These are phyloP conservation scores for Thymus quinquecostatus DNA, from an alignment of 257 asterid genomes.

Conservation along the genomic window DNA sequence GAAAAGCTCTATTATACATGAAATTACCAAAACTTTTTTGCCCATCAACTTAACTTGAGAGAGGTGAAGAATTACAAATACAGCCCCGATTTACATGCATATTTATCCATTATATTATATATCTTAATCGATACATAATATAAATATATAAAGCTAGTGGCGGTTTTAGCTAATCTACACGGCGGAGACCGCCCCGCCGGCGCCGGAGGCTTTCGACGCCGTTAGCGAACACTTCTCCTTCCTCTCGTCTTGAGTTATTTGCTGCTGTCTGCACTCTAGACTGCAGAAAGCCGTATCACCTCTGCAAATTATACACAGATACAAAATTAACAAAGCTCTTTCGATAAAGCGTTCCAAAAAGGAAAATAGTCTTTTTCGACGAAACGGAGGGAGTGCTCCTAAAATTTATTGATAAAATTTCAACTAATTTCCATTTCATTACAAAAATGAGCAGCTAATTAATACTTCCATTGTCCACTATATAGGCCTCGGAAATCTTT, in stretches of 20 bases:
- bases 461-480: no score
- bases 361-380: no score
- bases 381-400: no score
- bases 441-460: no score
- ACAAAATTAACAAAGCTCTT: neutral
- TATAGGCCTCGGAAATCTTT: no score
- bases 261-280: conserved; percentile 76
- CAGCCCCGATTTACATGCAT: conserved; percentile 34
- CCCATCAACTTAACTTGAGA: conserved; percentile 26
- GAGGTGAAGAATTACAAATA: conserved; percentile 31
- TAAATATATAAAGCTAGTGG: neutral
- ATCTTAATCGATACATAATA: neutral
- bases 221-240: conserved; percentile 58
- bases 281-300: conserved; percentile 97
- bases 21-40: conserved; percentile 36
- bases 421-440: no score
- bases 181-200: conserved; percentile 54
- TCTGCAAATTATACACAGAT: conserved; percentile 36
- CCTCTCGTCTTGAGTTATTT: conserved; percentile 73
- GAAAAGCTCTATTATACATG: conserved; percentile 13
- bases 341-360: no score
- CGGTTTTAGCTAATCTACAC: conserved; percentile 32
- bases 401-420: no score
- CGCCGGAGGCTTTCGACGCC: conserved; percentile 40
- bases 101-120: neutral